These are phyloP conservation scores for Cicer arietinum DNA, from an alignment of 306 rosid genomes.

Conservation along the genomic window DNA sequence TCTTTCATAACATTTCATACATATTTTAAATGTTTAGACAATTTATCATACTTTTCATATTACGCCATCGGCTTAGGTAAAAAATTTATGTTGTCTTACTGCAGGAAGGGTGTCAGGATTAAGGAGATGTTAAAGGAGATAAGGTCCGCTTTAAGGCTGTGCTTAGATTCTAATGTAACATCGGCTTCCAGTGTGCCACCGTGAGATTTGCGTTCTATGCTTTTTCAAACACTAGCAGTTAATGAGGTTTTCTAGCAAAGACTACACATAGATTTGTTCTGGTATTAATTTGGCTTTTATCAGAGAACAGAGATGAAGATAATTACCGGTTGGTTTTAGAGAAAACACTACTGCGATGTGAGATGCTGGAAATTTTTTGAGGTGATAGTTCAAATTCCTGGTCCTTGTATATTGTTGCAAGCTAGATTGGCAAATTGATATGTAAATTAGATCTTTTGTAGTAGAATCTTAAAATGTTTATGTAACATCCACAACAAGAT, in stretches of 20 bases:
- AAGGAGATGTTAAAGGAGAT: constrained; percentile 81
- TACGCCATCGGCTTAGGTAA: not conserved
- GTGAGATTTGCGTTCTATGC: constrained; percentile 37
- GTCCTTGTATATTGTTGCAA: constrained; percentile 14
- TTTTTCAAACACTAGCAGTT: constrained; percentile 16
- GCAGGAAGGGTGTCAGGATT: constrained; percentile 75
- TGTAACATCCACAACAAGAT: not conserved
- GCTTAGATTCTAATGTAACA: constrained; percentile 52
- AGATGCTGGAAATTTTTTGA: constrained; percentile 8
- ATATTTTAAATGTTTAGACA: not conserved
- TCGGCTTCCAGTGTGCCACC: constrained; percentile 38
- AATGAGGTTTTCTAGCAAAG: not conserved
- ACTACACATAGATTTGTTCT: not conserved
- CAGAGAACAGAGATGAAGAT: constrained; percentile 10
- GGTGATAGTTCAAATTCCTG: not conserved
- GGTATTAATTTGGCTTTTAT: constrained; percentile 36
- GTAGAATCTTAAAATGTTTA: constrained; percentile 1
- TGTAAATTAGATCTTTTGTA: constrained; percentile 7
- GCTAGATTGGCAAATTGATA: constrained; percentile 22
- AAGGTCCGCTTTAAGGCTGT: constrained; percentile 74
- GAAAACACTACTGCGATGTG: not conserved
- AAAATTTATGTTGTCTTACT: constrained; percentile 41
- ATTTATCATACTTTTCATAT: constrained; percentile 20
- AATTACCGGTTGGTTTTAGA: constrained; percentile 6
- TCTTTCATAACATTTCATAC: constrained; percentile 26